Evolutionary conservation across 2,329 filamentous ascomycete genomes (phyloP).

Genomic region (Fusarium redolens): DNA sequence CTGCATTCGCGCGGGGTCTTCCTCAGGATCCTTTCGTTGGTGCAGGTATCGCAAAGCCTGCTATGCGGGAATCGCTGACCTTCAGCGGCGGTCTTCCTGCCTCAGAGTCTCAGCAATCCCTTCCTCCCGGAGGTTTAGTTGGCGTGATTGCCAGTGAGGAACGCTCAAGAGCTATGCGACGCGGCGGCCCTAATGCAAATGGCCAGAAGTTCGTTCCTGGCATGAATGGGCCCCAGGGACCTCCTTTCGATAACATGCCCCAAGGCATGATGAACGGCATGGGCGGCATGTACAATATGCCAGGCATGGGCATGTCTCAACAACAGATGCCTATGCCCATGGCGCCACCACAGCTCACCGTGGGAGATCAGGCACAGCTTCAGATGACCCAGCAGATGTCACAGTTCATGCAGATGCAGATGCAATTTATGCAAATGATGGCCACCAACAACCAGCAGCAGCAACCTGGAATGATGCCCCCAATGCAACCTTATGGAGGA

Average conservation of each 20-base stretch:
- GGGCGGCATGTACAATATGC: constrained; percentile 47
- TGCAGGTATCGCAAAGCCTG: constrained; percentile 77
- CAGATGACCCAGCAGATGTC: constrained; percentile 87
- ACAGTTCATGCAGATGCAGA: constrained; percentile 92
- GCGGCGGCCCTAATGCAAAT: constrained; percentile 80
- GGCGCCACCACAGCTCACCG: constrained; percentile 61
- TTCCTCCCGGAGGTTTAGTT: constrained; percentile 81
- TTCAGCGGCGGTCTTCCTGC: constrained; percentile 68
- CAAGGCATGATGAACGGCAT: constrained; percentile 56
- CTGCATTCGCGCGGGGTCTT: constrained; percentile 84
- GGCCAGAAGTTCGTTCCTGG: constrained; percentile 54
- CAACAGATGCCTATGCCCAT: constrained; percentile 49
- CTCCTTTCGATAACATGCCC: constrained; percentile 60
- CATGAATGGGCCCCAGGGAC: constrained; percentile 52
- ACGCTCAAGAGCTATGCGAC: constrained; percentile 78
- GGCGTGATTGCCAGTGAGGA: constrained; percentile 91
- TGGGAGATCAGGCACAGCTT: constrained; percentile 78
- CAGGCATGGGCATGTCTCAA: constrained; percentile 46
- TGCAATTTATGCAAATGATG: constrained; percentile 94
- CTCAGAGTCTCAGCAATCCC: constrained; percentile 51
- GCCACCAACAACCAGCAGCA: constrained; percentile 52
- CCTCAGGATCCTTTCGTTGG: constrained; percentile 89
- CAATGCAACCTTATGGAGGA: constrained; percentile 47
- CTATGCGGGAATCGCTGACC: constrained; percentile 79
- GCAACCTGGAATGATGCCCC: constrained; percentile 35